These are phyloP conservation scores for Trichoderma gamsii DNA, from an alignment of 495 filamentous ascomycete genomes.

Conservation along the genomic window DNA sequence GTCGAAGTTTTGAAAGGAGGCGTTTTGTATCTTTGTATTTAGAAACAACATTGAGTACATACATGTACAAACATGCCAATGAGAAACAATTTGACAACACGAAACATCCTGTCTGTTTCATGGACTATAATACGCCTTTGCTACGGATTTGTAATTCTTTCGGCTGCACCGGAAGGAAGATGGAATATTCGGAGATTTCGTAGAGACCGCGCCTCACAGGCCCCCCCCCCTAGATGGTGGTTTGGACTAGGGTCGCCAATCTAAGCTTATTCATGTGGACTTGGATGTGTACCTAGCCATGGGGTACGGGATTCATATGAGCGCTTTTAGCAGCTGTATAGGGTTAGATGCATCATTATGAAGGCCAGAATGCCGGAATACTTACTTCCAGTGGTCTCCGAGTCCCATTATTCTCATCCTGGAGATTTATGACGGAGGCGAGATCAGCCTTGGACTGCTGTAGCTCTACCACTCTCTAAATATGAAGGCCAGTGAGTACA, in stretches of 20 bases:
- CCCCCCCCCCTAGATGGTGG: too few species aligned
- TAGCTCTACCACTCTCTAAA: slow-evolving; percentile 24
- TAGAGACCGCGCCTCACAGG: too few species aligned
- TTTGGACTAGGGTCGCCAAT: not conserved
- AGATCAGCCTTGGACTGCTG: slow-evolving; percentile 26
- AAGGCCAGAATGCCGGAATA: not conserved
- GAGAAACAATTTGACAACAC: too few species aligned
- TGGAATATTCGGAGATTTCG: too few species aligned
- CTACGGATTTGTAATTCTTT: too few species aligned
- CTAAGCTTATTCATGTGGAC: not conserved
- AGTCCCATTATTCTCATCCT: not conserved
- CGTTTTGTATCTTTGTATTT: too few species aligned
- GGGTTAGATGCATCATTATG: not conserved
- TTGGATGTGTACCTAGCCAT: not conserved
- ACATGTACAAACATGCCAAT: too few species aligned
- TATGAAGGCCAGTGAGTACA: not conserved
- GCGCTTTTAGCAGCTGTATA: not conserved
- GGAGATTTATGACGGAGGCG: slow-evolving; percentile 13
- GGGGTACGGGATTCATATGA: not conserved
- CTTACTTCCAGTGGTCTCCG: not conserved
- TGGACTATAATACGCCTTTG: too few species aligned
- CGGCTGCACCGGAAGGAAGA: too few species aligned
- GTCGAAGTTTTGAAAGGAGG: too few species aligned
- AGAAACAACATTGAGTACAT: too few species aligned
- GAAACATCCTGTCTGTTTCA: too few species aligned